A percentile compares a stretch with the other conserved stretches of the same genome.
Evolutionary conservation across 2,329 filamentous ascomycete genomes (phyloP).

Genomic region (Zasmidium citrigriseum): DNA sequence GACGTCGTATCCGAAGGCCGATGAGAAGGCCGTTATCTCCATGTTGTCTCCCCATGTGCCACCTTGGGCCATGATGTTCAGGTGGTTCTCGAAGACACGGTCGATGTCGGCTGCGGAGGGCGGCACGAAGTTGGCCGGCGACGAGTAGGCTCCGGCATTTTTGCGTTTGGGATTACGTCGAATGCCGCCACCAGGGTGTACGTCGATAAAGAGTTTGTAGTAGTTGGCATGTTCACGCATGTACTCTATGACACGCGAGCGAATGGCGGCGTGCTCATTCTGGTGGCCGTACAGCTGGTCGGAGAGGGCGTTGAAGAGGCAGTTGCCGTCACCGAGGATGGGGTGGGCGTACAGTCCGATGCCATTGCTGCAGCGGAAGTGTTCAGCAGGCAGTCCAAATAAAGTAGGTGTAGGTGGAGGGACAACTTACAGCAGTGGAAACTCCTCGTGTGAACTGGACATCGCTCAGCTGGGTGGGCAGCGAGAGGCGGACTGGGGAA

Average conservation of each 20-base stretch:
- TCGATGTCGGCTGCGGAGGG: constrained; percentile 58
- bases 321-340: constrained; percentile 53
- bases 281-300: constrained; percentile 67
- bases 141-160: constrained; percentile 50
- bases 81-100: constrained; percentile 55
- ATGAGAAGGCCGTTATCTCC: constrained; percentile 67
- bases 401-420: too few relatives aligned
- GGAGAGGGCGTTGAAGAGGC: constrained; percentile 67
- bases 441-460: neutral
- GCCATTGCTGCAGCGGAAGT: neutral
- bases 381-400: too few relatives aligned
- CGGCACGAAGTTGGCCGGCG: constrained; percentile 45
- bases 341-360: neutral
- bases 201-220: constrained; percentile 66
- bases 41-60: constrained; percentile 67
- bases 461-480: neutral
- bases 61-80: constrained; percentile 60
- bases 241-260: constrained; percentile 60
- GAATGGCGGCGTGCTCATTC: constrained; percentile 59
- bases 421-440: neutral
- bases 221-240: constrained; percentile 62
- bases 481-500: neutral
- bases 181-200: constrained; percentile 55
- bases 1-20: constrained; percentile 62
- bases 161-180: constrained; percentile 61